A percentile compares a stretch with the other conserved stretches of the same genome.
Conservation (phyloP, 1,139 yeast genomes). For the Diutina scorzettiae region DNA sequence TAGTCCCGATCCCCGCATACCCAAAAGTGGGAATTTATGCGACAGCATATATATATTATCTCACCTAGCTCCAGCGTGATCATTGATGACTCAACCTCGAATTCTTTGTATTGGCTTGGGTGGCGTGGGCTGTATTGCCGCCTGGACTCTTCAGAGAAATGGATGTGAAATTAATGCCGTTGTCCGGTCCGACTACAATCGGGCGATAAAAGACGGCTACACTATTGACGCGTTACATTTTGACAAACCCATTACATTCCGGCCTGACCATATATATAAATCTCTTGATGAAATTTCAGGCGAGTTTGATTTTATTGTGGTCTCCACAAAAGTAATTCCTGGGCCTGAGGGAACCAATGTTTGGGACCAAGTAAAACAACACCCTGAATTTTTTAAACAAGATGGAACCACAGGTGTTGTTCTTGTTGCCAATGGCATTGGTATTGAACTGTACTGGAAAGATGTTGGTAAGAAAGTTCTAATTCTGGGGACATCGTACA, state of each 20-base stretch:
- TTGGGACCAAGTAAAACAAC: background rate
- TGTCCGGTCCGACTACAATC: constrained; percentile 52
- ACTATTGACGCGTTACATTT: constrained; percentile 48
- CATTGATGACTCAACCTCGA: too few relatives aligned
- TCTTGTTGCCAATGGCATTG: constrained; percentile 64
- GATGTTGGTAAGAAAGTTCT: background rate
- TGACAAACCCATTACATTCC: constrained; percentile 41
- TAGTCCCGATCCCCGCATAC: too few relatives aligned
- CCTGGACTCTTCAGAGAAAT: constrained; percentile 39
- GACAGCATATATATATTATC: too few relatives aligned
- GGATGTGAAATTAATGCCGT: constrained; percentile 47
- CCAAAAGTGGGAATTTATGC: too few relatives aligned
- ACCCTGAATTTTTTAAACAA: background rate
- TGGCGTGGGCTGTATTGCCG: constrained; percentile 65
- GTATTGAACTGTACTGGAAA: constrained; percentile 37
- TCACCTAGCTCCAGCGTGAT: too few relatives aligned
- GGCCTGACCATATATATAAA: constrained; percentile 35
- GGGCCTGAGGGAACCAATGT: constrained; percentile 19
- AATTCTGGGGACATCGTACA: constrained; percentile 3
- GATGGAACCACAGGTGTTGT: constrained; percentile 35
- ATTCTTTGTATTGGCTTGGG: constrained; percentile 53
- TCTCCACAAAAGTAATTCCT: constrained; percentile 66
- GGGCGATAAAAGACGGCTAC: constrained; percentile 41
- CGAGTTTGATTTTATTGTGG: constrained; percentile 53
- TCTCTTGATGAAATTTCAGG: constrained; percentile 36